Conservation (phyloP, 164 flowering plant genomes). For the Chimonanthus salicifolius region DNA sequence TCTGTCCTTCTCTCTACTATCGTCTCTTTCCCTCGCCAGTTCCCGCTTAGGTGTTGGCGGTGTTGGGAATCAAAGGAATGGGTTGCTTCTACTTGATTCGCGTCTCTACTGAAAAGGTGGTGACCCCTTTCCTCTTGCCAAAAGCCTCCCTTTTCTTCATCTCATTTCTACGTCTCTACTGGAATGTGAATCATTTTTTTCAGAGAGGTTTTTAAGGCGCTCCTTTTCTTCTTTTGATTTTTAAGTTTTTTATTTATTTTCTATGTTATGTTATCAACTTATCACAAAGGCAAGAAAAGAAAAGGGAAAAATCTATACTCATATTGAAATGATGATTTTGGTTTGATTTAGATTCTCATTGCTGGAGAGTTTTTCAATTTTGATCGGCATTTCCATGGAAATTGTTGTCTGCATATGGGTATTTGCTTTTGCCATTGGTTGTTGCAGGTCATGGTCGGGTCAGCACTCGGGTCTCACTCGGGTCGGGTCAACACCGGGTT, state of each 20-base stretch:
- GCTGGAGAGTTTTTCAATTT: not conserved
- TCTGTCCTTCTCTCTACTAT: too few relatives aligned
- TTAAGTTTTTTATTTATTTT: not conserved
- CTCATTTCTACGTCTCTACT: not conserved
- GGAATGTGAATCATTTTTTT: not conserved
- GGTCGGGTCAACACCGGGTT: too few relatives aligned
- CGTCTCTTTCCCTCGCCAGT: too few relatives aligned
- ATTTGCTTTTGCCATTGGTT: conserved; percentile 34
- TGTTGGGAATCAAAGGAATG: too few relatives aligned
- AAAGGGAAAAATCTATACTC: not conserved
- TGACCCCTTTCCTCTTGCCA: not conserved
- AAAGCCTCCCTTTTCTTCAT: not conserved
- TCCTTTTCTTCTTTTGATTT: not conserved
- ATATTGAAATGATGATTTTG: conserved; percentile 1
- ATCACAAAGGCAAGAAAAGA: not conserved
- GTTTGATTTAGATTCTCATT: not conserved
- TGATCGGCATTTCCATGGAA: conserved; percentile 42
- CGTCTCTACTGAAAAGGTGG: not conserved
- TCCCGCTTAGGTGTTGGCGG: too few relatives aligned
- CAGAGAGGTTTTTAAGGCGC: not conserved
- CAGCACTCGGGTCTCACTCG: too few relatives aligned
- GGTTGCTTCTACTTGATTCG: too few relatives aligned
- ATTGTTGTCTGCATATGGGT: conserved; percentile 46
- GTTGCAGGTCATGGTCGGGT: conserved; percentile 5
- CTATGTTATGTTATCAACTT: not conserved